A percentile compares a stretch with the other conserved stretches of the same genome.
These are phyloP conservation scores for Prinsepia uniflora DNA, from an alignment of 306 rosid species.

Conservation along the genomic window DNA sequence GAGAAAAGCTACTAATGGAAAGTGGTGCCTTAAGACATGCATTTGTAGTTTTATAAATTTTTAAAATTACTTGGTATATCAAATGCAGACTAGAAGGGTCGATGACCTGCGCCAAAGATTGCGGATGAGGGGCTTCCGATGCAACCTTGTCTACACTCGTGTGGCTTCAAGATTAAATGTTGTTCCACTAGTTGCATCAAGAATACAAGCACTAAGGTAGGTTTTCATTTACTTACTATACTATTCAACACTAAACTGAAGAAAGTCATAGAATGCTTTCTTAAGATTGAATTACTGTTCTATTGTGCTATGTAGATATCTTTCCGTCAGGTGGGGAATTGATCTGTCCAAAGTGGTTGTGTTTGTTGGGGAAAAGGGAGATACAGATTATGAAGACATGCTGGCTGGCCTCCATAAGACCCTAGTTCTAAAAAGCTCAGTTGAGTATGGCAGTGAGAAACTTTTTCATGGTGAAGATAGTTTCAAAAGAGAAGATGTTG, in stretches of 20 bases:
- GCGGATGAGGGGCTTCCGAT: constrained; percentile 79
- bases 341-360: constrained; percentile 61
- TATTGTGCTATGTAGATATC: constrained; percentile 44
- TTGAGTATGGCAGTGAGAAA: constrained; percentile 60
- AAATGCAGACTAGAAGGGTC: constrained; percentile 42
- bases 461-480: constrained; percentile 48
- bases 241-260: neutral
- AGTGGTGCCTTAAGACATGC: neutral
- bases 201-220: constrained; percentile 74
- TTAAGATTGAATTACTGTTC: neutral
- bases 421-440: constrained; percentile 47
- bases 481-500: constrained; percentile 50
- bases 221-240: constrained; percentile 12
- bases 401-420: constrained; percentile 70
- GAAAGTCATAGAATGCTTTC: neutral
- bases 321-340: constrained; percentile 75
- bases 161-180: constrained; percentile 60
- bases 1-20: constrained; percentile 16
- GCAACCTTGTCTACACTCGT: constrained; percentile 64
- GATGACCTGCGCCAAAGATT: constrained; percentile 63
- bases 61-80: constrained; percentile 12
- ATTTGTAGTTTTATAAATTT: neutral
- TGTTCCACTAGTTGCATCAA: constrained; percentile 65
- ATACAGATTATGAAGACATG: constrained; percentile 67
- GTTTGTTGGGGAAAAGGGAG: constrained; percentile 69